Conservation (phyloP, 2,329 filamentous ascomycete genomes). For the Diaporthe sp. region DNA sequence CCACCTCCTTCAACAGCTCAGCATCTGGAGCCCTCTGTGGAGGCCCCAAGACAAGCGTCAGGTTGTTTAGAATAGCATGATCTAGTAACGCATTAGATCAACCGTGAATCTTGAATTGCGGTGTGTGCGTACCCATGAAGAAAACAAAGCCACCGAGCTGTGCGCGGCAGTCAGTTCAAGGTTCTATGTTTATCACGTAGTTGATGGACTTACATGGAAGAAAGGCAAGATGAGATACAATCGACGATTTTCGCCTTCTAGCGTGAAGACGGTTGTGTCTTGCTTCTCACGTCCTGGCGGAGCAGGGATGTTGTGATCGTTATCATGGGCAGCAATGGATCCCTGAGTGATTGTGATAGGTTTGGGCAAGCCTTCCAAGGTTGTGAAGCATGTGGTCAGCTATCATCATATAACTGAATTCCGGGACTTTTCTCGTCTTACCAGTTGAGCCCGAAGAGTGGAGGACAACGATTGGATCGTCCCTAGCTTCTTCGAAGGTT, state of each 20-base stretch:
- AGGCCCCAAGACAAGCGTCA: conserved; percentile 42
- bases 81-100: conserved; percentile 33
- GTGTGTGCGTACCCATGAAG: conserved; percentile 30
- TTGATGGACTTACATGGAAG: conserved; percentile 42
- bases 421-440: conserved; percentile 22
- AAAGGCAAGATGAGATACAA: conserved; percentile 44
- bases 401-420: background rate
- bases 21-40: conserved; percentile 43
- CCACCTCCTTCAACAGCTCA: conserved; percentile 41
- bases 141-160: conserved; percentile 43
- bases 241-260: conserved; percentile 41
- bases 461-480: conserved; percentile 44
- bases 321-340: conserved; percentile 42
- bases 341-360: conserved; percentile 44
- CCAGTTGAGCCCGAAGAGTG: conserved; percentile 48
- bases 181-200: background rate
- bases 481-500: conserved; percentile 42
- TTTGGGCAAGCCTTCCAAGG: conserved; percentile 41
- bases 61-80: conserved; percentile 41
- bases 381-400: background rate
- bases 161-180: background rate
- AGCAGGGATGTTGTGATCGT: conserved; percentile 40
- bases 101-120: background rate
- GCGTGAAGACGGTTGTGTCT: conserved; percentile 43
- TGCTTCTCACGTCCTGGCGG: conserved; percentile 40